Evolutionary conservation across 306 rosid genomes (phyloP), one percentile per base, ranked within the genome.

Genomic region (Dalbergia cochinchinensis): DNA sequence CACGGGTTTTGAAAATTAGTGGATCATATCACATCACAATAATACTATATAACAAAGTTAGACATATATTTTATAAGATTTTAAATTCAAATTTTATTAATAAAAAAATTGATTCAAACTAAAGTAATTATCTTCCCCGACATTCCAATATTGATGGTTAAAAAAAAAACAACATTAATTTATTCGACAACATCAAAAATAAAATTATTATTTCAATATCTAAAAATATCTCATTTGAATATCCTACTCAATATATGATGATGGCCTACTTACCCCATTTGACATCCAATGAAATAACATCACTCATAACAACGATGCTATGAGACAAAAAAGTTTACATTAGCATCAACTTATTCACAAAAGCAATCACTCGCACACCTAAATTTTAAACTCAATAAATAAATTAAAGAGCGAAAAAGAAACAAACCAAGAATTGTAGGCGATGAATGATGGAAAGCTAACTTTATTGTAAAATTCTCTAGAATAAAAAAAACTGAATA

Each of bases 381-480:
- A 39, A 7, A 16, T 14, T 42, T 15, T 39, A 58, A 11, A 26
- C 61, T 55, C 22, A 35, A 19, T 45, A 31, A 8, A 3, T 22
- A 47, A 31, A 8, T 1, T 22, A 47, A 54, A 1, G 6, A 37
- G 41, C 41, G 41, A 37, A 2, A 54, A 73, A 3, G 44, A 41
- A 39, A 33, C 55, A 15, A 26, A 13, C 16, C 41, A 54, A 66
- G 72, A 77, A 73, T 12, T 64, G 20, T 67, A 65, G 64, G 51
- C 22, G 15, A 76, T 42, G 59, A 67, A 51, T 31, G 33, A 37
- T 4, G 7, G 15, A 47, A 57, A 65, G 53, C 53, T 51, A 83
- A 22, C 6, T 68, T 63, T 79, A 82, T 76, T 65, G 79, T 35
- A 19, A 64, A 68, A 54, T 61, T 57, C 50, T 16, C 20, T 11